These are phyloP conservation scores for Cenchrus americanus DNA, from an alignment of 176 grass and related monocot species.

Conservation along the genomic window DNA sequence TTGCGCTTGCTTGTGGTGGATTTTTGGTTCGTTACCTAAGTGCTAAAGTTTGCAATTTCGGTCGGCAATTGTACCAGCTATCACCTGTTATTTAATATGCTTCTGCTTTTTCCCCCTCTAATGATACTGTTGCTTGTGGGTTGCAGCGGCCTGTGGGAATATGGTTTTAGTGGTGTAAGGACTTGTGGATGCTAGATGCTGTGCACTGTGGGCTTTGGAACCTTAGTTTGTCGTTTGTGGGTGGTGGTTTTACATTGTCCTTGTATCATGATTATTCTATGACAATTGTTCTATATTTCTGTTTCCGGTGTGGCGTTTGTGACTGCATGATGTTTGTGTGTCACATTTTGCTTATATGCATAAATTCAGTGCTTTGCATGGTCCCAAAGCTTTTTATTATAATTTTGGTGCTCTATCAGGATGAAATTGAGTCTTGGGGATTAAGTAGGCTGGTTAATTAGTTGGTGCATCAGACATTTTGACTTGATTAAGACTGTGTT, in stretches of 20 bases:
- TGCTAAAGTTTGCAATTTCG: background rate
- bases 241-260: background rate
- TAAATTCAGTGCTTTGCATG: background rate
- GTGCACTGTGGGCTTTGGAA: background rate
- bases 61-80: background rate
- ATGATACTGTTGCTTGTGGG: background rate
- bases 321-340: background rate
- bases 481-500: background rate
- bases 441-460: too few species aligned
- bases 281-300: background rate
- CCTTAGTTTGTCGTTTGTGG: background rate
- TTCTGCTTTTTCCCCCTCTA: background rate
- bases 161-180: background rate
- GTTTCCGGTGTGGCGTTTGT: conserved; percentile 10
- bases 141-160: background rate
- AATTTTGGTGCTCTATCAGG: background rate
- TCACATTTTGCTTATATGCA: background rate
- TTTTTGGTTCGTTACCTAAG: background rate
- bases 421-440: conserved; percentile 2
- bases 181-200: background rate
- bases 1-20: background rate
- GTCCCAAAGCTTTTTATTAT: background rate
- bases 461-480: background rate
- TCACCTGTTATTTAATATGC: background rate
- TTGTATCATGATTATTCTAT: background rate